A percentile compares a stretch with the other conserved stretches of the same genome.
These are phyloP conservation scores for Termitomyces sp. DNA, from an alignment of 768 basidiomycete species.

Conservation along the genomic window DNA sequence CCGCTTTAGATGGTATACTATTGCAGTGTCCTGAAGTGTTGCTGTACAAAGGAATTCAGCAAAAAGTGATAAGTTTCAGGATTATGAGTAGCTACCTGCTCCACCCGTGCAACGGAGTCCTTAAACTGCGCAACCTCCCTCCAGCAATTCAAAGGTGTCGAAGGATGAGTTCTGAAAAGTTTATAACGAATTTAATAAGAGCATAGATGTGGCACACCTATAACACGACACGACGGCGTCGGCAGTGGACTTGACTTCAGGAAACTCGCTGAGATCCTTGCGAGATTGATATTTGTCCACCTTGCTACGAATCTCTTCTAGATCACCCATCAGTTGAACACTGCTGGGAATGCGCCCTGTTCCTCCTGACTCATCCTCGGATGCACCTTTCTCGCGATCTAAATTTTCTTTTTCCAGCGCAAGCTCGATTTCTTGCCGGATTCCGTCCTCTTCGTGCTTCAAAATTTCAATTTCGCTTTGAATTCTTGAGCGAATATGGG, in stretches of 20 bases:
- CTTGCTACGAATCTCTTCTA: slow-evolving; percentile 68
- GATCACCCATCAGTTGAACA: slow-evolving; percentile 59
- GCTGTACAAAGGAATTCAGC: slow-evolving; percentile 27
- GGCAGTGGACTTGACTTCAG: slow-evolving; percentile 49
- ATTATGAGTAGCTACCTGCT: slow-evolving; percentile 43
- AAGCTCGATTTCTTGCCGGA: slow-evolving; percentile 66
- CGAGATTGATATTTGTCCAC: slow-evolving; percentile 65
- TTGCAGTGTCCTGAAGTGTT: slow-evolving; percentile 57
- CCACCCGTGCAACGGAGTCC: slow-evolving; percentile 56
- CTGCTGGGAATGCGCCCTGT: slow-evolving; percentile 50
- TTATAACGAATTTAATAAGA: neutral
- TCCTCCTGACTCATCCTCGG: slow-evolving; percentile 32
- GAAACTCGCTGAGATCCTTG: slow-evolving; percentile 46
- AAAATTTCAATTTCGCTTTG: slow-evolving; percentile 60
- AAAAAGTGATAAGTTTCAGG: neutral
- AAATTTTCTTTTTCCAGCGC: slow-evolving; percentile 87
- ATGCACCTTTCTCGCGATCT: slow-evolving; percentile 60
- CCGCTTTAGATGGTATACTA: slow-evolving; percentile 16
- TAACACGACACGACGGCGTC: slow-evolving; percentile 72
- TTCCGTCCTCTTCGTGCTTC: slow-evolving; percentile 61
- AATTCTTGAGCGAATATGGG: slow-evolving; percentile 67
- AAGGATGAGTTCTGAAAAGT: slow-evolving; percentile 39
- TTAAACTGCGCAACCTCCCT: slow-evolving; percentile 68
- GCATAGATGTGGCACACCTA: slow-evolving; percentile 36
- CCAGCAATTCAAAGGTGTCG: slow-evolving; percentile 68